A percentile compares a stretch with the other conserved stretches of the same genome.
Evolutionary conservation across 768 basidiomycete species (phyloP).

Genomic region (Fomitopsis pulvina): DNA sequence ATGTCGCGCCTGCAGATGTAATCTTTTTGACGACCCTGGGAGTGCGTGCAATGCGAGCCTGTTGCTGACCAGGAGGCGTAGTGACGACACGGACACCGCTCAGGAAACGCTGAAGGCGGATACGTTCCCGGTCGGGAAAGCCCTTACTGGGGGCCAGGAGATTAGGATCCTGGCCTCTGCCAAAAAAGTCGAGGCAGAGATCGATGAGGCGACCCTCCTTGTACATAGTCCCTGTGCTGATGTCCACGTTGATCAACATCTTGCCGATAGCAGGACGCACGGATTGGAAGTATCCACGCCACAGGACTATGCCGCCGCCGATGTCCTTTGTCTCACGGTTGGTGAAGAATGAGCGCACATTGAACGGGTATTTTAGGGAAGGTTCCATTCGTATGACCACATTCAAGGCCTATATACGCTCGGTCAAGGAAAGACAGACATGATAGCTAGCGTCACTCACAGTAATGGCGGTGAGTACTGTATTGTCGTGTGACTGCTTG

Average conservation of each 20-base stretch:
- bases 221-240: conserved; percentile 73
- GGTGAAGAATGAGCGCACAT: conserved; percentile 71
- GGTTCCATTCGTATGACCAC: conserved; percentile 75
- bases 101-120: conserved; percentile 50
- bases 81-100: conserved; percentile 46
- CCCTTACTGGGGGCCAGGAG: conserved; percentile 32
- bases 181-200: conserved; percentile 53
- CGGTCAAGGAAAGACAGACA: too few relatives aligned
- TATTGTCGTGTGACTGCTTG: conserved; percentile 60
- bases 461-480: conserved; percentile 60
- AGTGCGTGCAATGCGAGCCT: conserved; percentile 20
- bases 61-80: conserved; percentile 10
- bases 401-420: conserved; percentile 67
- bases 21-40: conserved; percentile 61
- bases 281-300: conserved; percentile 81
- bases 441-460: too few relatives aligned
- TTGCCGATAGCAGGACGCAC: conserved; percentile 59
- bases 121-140: conserved; percentile 45
- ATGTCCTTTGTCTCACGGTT: conserved; percentile 45
- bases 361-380: conserved; percentile 59
- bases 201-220: conserved; percentile 52
- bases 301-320: conserved; percentile 59
- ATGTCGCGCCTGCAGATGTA: conserved; percentile 44
- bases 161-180: conserved; percentile 24
- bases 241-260: conserved; percentile 72